Base-by-base conservation (phyloP, 352 stramenopile species). In the Phytophthora pinifolia region DNA sequence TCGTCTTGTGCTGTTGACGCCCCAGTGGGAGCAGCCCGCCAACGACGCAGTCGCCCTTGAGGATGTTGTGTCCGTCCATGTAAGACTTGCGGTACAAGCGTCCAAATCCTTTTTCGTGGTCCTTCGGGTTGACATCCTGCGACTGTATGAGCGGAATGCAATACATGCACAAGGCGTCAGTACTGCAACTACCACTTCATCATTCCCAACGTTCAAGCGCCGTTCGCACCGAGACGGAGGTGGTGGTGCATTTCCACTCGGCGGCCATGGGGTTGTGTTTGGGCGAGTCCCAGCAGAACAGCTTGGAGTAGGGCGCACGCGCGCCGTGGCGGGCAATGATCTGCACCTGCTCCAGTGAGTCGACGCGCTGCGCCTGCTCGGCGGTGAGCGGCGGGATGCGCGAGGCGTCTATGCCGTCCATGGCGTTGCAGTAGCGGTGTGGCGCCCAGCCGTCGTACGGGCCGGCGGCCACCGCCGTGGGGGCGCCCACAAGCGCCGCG, bases 31-130 rank as follows among this genome's bases (percentile, higher is more conserved):
- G 78, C 55, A 94, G 41, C 6, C 76, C 81, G 14, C 85, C 85
- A 46, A 94, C 67, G 14, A 86, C 54, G 41, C 85, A 94, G 46
- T 83, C 76, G 31, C 85, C 85, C 12, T 72, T 77, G 27, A 94
- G 69, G 37, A 89, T 89, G 53, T 94, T 94, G 63, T 77, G 64
- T 12, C 79, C 71, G 27, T 83, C 59, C 54, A 91, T 67, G 65
- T 93, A 94, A 18, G 67, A 71, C 59, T 94, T 94, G 49, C 69
- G 67, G 59, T 92, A 94, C 59, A 94, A 54, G 3, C 85, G 77
- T 2, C 84, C 84, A 37, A 79, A 92, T 0, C 79, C 84, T 41
- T 64, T 76, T 0, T 61, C n/a, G 4, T 67, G 51, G 18, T 63
- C 43, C 13, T 81, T 68, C 22, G 59, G 68, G 22, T 69, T 80